Evolutionary conservation across 176 grass and related monocot species (phyloP), one percentile per base, ranked within the genome.

Genomic region (Triticum urartu): DNA sequence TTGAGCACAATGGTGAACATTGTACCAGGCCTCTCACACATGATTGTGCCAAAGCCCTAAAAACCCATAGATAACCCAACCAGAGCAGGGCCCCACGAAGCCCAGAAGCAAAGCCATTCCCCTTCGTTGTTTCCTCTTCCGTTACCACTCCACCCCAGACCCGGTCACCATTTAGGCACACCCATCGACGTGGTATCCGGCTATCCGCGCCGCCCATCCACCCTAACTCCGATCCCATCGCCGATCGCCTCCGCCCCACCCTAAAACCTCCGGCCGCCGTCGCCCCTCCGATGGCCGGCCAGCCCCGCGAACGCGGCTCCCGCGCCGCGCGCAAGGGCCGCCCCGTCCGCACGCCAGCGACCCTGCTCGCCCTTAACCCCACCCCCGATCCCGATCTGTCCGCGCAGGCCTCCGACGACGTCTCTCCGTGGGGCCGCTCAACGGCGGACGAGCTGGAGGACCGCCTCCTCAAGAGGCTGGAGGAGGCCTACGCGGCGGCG

Each of bases 401-500:
- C 72, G 80, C 61, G 3, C 60, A 52, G 42, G 59, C 76, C 40
- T 82, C 79, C 18, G 81, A 82, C 22, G 87, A 91, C 5, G 21
- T 84, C 5, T 42, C 88, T 5, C 86, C 85, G 4, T 95, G 95
- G 89, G 81, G 86, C 4, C 79, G 88, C 82, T 80, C 67, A 86
- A 91, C 90, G 28, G 93, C 68, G 70, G 86, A 95, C 50, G 90
- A 98, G 80, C 86, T 98, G 18, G 93, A 98, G 88, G 85, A 91
- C 36, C 86, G 88, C 68, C 88, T 98, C n/a, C 86, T 94, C 42
- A 94, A 92, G 48, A 88, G 81, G 39, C 90, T 96, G 13, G 94
- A 99, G 48, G 86, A 94, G 5, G 89, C 90, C n/a, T 99, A 96
- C 89, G 87, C 86, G 80, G 94, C 91, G 87, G 94, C 97, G 52